Evolutionary conservation across 2,329 filamentous ascomycete genomes (phyloP), one percentile per base, ranked within the genome.

Genomic region (Colletotrichum viniferum): DNA sequence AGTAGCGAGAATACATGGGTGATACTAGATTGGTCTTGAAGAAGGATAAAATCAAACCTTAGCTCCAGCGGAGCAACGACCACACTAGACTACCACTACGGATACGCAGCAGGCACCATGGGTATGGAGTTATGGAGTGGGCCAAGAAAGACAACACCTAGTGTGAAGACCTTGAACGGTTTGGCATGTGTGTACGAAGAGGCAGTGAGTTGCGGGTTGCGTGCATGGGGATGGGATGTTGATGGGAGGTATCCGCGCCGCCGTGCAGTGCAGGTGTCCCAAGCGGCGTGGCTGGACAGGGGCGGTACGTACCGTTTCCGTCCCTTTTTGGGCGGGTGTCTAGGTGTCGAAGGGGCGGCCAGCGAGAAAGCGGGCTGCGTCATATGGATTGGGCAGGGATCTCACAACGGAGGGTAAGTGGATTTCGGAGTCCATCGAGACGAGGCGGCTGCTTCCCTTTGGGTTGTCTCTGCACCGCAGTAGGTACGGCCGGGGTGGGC

Each of bases 101-200:
- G 30, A 36, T 55, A 52, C 63, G 24, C 26, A 61, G 28, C 24
- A 52, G 75, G 80, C 82, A 83, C 72, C 73, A 73, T 82, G 83
- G 84, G 83, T 81, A 84, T 66, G 76, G 78, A 79, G 84, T 85
- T 81, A 83, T 66, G 76, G 78, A 79, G 84, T 85, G 84, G 84
- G 79, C 78, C 83, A 74, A 78, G 77, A 78, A 77, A 79, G 78
- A 81, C 78, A 78, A 71, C 67, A 77, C 71, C 55, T 26, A 76
- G 76, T 69, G 68, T 76, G 64, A 58, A 77, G 61, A 65, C 71
- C 67, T 78, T 74, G 77, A 72, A 73, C 64, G 74, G 74, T 78
- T 78, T 78, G 77, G 78, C 77, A 77, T 77, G 77, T 72, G 78
- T 75, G 73, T 55, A 52, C 76, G 69, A 80, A 78, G 78, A 71